Percentiles rank a stretch among this genome's conserved stretches.
These are phyloP conservation scores for Syzygium jambos DNA, from an alignment of 345 rosid species.

Conservation along the genomic window DNA sequence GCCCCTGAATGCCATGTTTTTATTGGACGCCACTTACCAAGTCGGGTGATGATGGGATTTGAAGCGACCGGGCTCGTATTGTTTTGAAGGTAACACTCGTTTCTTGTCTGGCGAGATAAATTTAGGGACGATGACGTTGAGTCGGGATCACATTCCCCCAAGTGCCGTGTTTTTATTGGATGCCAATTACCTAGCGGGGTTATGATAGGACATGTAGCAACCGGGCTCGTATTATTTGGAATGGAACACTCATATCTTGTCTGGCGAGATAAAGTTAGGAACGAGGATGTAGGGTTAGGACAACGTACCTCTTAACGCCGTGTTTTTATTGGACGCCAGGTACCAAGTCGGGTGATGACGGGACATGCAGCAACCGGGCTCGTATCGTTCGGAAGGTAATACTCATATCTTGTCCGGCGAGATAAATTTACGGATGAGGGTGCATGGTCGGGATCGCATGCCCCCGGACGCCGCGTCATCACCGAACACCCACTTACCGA, in stretches of 20 bases:
- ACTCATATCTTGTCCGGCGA: accelerated
- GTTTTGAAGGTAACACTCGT: neutral
- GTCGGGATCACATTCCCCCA: neutral
- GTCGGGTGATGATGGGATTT: neutral
- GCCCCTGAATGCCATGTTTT: neutral
- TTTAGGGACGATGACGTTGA: neutral
- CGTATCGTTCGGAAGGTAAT: neutral
- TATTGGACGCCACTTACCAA: neutral
- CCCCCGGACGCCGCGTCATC: neutral
- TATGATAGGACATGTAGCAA: neutral
- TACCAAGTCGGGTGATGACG: neutral
- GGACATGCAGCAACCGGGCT: neutral
- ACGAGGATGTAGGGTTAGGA: accelerated
- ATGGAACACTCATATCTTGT: neutral
- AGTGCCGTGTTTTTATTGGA: neutral
- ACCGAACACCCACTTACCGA: neutral
- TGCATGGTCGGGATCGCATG: neutral
- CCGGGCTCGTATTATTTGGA: accelerated
- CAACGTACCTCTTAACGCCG: accelerated
- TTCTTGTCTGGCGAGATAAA: neutral
- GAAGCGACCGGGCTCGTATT: neutral
- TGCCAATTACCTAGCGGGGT: accelerated
- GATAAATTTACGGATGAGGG: neutral
- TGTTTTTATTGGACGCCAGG: neutral
- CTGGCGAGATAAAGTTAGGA: accelerated